Conservation (phyloP, 1,284 basidiomycete genomes). For the Amanita bisporigera region DNA sequence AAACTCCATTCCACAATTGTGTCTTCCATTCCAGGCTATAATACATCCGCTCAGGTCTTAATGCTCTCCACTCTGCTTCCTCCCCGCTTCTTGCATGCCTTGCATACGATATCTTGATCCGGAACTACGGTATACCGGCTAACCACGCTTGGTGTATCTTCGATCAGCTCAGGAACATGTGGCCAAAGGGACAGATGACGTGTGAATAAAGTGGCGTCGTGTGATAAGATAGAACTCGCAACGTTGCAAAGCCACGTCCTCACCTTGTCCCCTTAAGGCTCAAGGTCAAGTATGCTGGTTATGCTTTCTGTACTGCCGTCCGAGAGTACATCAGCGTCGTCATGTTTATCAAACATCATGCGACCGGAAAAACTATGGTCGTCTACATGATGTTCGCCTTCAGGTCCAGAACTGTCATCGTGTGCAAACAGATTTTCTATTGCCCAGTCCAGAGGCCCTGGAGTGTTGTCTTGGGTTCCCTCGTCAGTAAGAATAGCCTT, state of each 20-base stretch:
- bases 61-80: not conserved
- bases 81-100: not conserved
- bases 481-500: not conserved
- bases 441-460: not conserved
- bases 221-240: conserved; percentile 7
- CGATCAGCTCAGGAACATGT: conserved; percentile 1
- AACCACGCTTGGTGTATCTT: not conserved
- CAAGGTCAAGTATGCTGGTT: not conserved
- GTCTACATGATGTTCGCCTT: not conserved
- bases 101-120: not conserved
- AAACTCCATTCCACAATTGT: not conserved
- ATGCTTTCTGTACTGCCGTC: conserved; percentile 3
- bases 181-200: not conserved
- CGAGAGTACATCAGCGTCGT: conserved; percentile 3
- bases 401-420: not conserved
- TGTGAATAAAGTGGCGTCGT: conserved; percentile 7
- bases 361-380: not conserved
- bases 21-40: not conserved
- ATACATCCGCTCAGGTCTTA: not conserved
- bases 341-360: not conserved
- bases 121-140: not conserved
- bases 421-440: conserved; percentile 5
- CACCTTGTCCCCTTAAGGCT: not conserved
- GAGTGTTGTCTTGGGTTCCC: not conserved
- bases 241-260: not conserved